These are phyloP conservation scores for Phycomyces nitens DNA, from an alignment of 192 early-diverging fungal genomes.

Conservation along the genomic window DNA sequence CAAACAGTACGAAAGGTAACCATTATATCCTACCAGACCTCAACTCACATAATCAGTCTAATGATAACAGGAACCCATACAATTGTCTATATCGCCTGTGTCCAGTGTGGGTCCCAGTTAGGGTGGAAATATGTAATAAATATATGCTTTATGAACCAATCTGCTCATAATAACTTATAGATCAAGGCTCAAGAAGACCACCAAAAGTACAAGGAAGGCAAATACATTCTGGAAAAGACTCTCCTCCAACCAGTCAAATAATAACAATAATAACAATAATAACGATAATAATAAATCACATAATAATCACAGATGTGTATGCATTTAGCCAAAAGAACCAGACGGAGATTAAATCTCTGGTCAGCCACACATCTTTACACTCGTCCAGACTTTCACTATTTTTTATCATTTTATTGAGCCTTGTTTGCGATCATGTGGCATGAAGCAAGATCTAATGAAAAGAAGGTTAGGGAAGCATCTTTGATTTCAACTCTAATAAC, in stretches of 20 bases:
- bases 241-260: conserved; percentile 44
- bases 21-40: too few species aligned
- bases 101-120: conserved; percentile 43
- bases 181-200: conserved; percentile 57
- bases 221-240: conserved; percentile 65
- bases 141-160: background rate
- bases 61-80: conserved; percentile 80
- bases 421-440: conserved; percentile 26
- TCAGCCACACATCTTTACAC: background rate
- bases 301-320: too few species aligned
- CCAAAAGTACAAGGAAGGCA: conserved; percentile 77
- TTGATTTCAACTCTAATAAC: background rate
- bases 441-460: conserved; percentile 32
- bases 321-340: background rate
- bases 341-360: background rate
- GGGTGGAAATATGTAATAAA: conserved; percentile 64
- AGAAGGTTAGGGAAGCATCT: conserved; percentile 13
- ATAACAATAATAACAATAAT: too few species aligned
- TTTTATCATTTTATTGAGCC: background rate
- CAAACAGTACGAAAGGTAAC: background rate
- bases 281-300: too few species aligned
- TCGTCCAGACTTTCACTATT: conserved; percentile 7
- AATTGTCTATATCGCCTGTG: conserved; percentile 67
- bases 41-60: conserved; percentile 34
- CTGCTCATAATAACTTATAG: conserved; percentile 26